phyloP scores from a whole-genome alignment of 1,139 yeast species.

The Hyphopichia buzzinii region DNA sequence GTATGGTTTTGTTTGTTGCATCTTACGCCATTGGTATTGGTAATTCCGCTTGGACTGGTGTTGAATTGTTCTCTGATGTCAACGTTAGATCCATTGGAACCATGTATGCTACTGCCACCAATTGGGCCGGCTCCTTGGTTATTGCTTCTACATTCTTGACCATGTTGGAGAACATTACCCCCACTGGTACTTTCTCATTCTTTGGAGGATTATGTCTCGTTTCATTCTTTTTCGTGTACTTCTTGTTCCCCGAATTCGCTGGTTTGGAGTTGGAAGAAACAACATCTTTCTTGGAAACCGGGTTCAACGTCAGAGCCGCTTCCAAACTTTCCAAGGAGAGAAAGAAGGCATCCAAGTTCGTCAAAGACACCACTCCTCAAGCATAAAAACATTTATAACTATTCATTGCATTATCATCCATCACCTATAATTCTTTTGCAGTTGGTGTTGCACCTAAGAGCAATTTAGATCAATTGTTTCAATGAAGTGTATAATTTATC shows the following conservation, averaged over 20 bases:
- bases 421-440: not conserved
- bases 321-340: slow-evolving; percentile 58
- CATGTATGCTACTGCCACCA: slow-evolving; percentile 87
- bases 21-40: slow-evolving; percentile 93
- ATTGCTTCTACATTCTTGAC: slow-evolving; percentile 91
- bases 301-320: slow-evolving; percentile 80
- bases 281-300: slow-evolving; percentile 71
- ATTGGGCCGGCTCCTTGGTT: slow-evolving; percentile 93
- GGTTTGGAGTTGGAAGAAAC: slow-evolving; percentile 91
- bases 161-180: slow-evolving; percentile 89
- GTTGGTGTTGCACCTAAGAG: not conserved
- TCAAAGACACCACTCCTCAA: slow-evolving; percentile 6
- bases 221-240: slow-evolving; percentile 69
- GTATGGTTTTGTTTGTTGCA: slow-evolving; percentile 85
- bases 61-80: slow-evolving; percentile 86
- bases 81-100: slow-evolving; percentile 90
- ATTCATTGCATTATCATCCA: not conserved
- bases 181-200: slow-evolving; percentile 89
- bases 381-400: not conserved
- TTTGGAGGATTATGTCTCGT: slow-evolving; percentile 79
- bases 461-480: not conserved
- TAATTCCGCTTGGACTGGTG: slow-evolving; percentile 97
- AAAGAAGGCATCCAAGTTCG: slow-evolving; percentile 21
- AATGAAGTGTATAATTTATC: not conserved
- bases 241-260: slow-evolving; percentile 89